A percentile compares a stretch with the other conserved stretches of the same genome.
phyloP scores from a whole-genome alignment of 306 rosid species.

The Betula pendula region DNA sequence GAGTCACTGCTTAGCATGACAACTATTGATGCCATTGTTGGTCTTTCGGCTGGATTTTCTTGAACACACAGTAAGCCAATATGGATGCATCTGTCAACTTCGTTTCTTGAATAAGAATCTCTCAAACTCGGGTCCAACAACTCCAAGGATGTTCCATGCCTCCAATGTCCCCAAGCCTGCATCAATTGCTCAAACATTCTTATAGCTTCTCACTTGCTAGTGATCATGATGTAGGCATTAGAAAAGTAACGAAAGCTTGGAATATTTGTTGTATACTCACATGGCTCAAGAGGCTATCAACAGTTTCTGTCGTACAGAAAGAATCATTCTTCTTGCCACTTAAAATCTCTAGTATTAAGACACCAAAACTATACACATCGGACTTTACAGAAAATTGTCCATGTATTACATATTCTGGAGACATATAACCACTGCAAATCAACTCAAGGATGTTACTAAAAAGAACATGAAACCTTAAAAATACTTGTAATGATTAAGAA shows the following conservation, averaged over 20 bases:
- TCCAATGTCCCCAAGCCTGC: slow-evolving; percentile 52
- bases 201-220: background rate
- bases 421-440: background rate
- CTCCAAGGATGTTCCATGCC: slow-evolving; percentile 23
- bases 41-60: slow-evolving; percentile 45
- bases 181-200: background rate
- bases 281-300: too few species aligned
- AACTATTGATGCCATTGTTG: slow-evolving; percentile 54
- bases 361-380: too few species aligned
- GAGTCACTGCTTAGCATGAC: slow-evolving; percentile 46
- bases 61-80: slow-evolving; percentile 53
- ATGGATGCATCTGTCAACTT: slow-evolving; percentile 50
- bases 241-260: background rate
- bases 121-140: slow-evolving; percentile 36
- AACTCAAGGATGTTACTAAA: background rate
- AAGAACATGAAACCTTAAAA: too few species aligned
- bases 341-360: too few species aligned
- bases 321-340: too few species aligned
- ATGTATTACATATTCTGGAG: background rate
- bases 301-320: too few species aligned
- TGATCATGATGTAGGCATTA: background rate
- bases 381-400: background rate
- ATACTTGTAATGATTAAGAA: background rate
- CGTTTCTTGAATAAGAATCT: slow-evolving; percentile 23
- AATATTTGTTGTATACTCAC: too few species aligned